These are phyloP conservation scores for Thalassiosira gravida DNA, from an alignment of 352 stramenopile species.

Conservation along the genomic window DNA sequence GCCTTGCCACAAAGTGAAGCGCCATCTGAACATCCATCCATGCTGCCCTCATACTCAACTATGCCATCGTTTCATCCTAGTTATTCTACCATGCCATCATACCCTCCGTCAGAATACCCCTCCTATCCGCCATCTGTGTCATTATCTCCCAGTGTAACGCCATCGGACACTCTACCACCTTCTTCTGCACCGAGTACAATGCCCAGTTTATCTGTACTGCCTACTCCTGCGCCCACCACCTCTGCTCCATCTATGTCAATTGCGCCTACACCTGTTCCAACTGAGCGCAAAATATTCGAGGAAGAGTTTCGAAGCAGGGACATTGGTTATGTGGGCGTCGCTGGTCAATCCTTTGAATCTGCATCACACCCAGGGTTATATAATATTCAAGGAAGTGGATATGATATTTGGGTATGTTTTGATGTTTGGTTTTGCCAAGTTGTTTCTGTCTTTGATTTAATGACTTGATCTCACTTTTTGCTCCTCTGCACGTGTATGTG, in stretches of 20 bases:
- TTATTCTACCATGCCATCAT: constrained; percentile 32
- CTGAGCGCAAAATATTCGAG: constrained; percentile 41
- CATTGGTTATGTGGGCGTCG: constrained; percentile 34
- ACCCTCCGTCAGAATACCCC: constrained; percentile 25
- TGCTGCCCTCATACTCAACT: constrained; percentile 36
- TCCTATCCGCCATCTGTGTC: constrained; percentile 30
- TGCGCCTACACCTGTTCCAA: constrained; percentile 26
- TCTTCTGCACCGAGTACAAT: constrained; percentile 4
- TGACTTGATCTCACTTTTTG: too few relatives aligned
- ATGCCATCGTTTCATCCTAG: constrained; percentile 22
- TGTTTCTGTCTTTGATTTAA: neutral
- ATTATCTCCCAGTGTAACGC: constrained; percentile 11
- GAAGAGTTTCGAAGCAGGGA: constrained; percentile 33
- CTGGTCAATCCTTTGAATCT: constrained; percentile 19
- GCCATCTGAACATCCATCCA: constrained; percentile 41
- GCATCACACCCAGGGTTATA: constrained; percentile 29
- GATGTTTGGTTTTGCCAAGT: neutral
- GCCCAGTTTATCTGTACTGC: constrained; percentile 6
- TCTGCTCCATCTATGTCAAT: constrained; percentile 18
- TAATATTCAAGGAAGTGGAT: constrained; percentile 29
- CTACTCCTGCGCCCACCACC: neutral
- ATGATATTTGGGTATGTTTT: constrained; percentile 37
- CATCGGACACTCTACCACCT: constrained; percentile 4
- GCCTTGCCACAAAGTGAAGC: constrained; percentile 52
- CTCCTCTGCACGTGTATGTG: too few relatives aligned